Evolutionary conservation across 1,139 yeast genomes (phyloP), one percentile per base, ranked within the genome.

Genomic region (Candida gigantensis): DNA sequence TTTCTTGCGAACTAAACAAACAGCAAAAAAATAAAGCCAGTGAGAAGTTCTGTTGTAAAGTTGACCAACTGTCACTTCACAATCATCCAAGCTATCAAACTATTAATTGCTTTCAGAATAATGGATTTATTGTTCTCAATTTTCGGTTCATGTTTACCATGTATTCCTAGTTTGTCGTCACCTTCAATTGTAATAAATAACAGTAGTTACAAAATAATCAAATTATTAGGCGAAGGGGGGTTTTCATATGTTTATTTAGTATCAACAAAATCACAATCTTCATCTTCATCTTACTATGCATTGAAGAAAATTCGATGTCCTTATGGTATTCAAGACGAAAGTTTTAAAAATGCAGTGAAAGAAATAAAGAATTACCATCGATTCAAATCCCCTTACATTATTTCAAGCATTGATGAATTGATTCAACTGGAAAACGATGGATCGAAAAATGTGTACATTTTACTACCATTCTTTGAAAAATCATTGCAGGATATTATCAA

Each of bases 241-340:
- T 85, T 85, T 53, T 82, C 95, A 1, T 88, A 84, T 51, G 95
- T 88, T n/a, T 90, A 90, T 53, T 66, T 88, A 24, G 96, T 42
- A 47, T 72, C 79, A 23, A 36, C 24, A 15, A 58, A 64, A 39
- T 16, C 28, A 16, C 65, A 58, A 64, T 40, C n/a, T 6, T n/a
- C 65, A 67, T 28, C 44, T 32, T 72, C 74, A 35, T 70, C 79
- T 19, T 55, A 65, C 16, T 85, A 77, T 52, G 96, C 96, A 2
- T 62, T 90, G 51, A 89, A 90, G 63, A 84, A 86, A 65, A 86
- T 88, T 37, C 68, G 90, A 43, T 89, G 97, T 57, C 90, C 95
- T 2, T 87, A 82, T 58, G 96, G 96, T 0, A 74, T 82, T 28
- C 88, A 81, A 48, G 84, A 84, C 49, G 81, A 69, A 41, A 58